These are phyloP conservation scores for Colletotrichum truncatum DNA, from an alignment of 2,329 filamentous ascomycete species.

Conservation along the genomic window DNA sequence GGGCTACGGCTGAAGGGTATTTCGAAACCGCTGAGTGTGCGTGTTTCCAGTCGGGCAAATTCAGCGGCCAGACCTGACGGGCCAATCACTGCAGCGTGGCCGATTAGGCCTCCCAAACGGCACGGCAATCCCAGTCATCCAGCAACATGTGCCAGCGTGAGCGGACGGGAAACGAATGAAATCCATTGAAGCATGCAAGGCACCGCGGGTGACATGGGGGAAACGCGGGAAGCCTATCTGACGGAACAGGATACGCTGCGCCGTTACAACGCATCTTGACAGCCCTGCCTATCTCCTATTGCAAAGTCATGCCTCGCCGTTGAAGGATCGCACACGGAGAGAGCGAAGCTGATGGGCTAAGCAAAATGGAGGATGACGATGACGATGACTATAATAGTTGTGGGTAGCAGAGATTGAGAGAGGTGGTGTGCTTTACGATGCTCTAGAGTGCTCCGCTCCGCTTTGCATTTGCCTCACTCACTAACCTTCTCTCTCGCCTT, in stretches of 20 bases:
- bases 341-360: conserved; percentile 10
- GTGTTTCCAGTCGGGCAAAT: conserved; percentile 18
- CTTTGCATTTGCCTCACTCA: conserved; percentile 4
- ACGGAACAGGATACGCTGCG: conserved; percentile 18
- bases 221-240: conserved; percentile 25
- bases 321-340: conserved; percentile 14
- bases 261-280: conserved; percentile 14
- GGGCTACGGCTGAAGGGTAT: background rate
- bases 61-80: background rate
- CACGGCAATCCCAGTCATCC: conserved; percentile 15
- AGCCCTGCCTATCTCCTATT: conserved; percentile 1
- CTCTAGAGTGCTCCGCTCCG: background rate
- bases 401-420: background rate
- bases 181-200: conserved; percentile 25
- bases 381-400: background rate
- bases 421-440: background rate
- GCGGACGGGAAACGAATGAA: conserved; percentile 20
- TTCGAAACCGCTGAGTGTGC: conserved; percentile 17
- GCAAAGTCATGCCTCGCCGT: conserved; percentile 13
- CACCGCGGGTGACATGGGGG: conserved; percentile 21
- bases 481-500: background rate
- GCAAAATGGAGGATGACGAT: background rate
- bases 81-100: conserved; percentile 16
- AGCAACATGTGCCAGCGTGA: conserved; percentile 29
- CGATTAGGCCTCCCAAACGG: background rate